Evolutionary conservation across 768 basidiomycete species (phyloP).

Genomic region (Xanthoconium stramineum): DNA sequence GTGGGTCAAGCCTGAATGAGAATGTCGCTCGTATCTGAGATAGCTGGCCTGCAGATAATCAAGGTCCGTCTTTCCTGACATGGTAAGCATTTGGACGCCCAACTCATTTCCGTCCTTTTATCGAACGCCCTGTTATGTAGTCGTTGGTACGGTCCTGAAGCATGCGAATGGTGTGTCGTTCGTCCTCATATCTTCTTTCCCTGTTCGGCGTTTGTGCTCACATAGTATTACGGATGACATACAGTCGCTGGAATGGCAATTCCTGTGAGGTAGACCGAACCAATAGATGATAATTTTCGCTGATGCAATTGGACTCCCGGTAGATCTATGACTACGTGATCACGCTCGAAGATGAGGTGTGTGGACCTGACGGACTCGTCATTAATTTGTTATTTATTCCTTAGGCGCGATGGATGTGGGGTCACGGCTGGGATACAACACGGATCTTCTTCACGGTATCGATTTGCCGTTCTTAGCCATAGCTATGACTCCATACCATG

Average conservation of each 20-base stretch:
- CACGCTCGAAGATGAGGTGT: conserved; percentile 9
- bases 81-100: too few relatives aligned
- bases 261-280: conserved; percentile 1
- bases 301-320: not conserved
- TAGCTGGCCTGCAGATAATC: too few relatives aligned
- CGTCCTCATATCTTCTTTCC: too few relatives aligned
- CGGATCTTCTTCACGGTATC: conserved; percentile 16
- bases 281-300: not conserved
- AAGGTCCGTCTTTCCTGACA: too few relatives aligned
- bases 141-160: too few relatives aligned
- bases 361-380: not conserved
- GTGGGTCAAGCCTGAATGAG: too few relatives aligned
- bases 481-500: conserved; percentile 14
- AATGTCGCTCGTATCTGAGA: too few relatives aligned
- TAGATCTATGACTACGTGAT: conserved; percentile 13
- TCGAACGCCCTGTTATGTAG: too few relatives aligned
- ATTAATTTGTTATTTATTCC: not conserved
- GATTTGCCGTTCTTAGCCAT: conserved; percentile 18
- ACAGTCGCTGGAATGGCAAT: conserved; percentile 19
- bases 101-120: too few relatives aligned
- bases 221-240: too few relatives aligned
- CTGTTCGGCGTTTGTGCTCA: too few relatives aligned
- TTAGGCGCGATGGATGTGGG: conserved; percentile 21
- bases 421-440: conserved; percentile 12
- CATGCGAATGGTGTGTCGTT: too few relatives aligned